Base-by-base conservation (phyloP, 106 monocot genomes). In the Acorus gramineus region DNA sequence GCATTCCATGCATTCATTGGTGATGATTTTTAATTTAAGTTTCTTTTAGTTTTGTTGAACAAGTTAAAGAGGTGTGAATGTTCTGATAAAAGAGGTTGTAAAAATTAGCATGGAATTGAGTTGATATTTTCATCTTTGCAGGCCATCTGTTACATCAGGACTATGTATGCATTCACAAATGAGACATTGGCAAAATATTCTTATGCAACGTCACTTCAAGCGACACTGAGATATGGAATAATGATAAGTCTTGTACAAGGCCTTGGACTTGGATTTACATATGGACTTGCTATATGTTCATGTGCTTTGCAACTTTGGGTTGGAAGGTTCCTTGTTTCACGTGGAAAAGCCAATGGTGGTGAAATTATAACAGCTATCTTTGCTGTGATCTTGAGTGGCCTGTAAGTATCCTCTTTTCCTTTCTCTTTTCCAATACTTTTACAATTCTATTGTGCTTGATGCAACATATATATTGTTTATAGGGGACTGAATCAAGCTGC, bases 161-260 rank as follows among this genome's bases (percentile, higher is more conserved):
- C 98, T 42, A 63, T 98, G 65, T 92, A 86, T 83, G 98, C 85
- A 14, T 98, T 92, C 56, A 85, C 91, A 49, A 98, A 98, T 74
- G 98, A 98, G 71, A 98, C 98, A 58, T 67, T 98, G 71, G 98
- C 92, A 49, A 98, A 98, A 73, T 98, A 98, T 77, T 98, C 98
- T 43, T 98, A 98, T 80, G 98, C 98, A 43, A 85, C 98, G 50
- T 98, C 98, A 54, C 88, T 98, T 63, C 98, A 98, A 85, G 92
- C 91, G 47, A 98, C 98, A 77, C 61, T 98, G 44, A 78, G 98
- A 46, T 98, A 98, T 76, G 98, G 98, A 44, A 98, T 98, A 71
- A 65, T 98, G 65, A 98, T 98, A 46, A 98, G 98, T 73, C 92
- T 98, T 71, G 98, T 92, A 28, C 98, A 98, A 86, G 98, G 98